Percentiles rank a stretch among this genome's conserved stretches.
These are phyloP conservation scores for Quercus glauca DNA, from an alignment of 306 rosid species.

Conservation along the genomic window DNA sequence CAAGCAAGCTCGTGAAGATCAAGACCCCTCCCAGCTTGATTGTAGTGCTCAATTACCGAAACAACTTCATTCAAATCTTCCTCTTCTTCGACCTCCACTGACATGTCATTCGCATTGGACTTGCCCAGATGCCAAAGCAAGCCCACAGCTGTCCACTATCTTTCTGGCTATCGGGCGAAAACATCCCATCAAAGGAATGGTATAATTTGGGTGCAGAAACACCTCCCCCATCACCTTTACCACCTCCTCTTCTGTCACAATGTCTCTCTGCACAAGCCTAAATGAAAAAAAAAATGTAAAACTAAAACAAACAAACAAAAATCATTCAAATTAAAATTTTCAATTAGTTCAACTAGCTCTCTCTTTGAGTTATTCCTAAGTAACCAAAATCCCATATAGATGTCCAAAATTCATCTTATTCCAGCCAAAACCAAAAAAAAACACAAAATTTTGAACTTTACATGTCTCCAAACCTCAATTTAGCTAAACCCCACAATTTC, in stretches of 20 bases:
- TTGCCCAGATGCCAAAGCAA: conserved; percentile 56
- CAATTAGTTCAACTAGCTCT: not conserved
- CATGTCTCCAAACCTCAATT: not conserved
- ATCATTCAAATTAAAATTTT: not conserved
- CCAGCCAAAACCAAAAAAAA: too few relatives aligned
- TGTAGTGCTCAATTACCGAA: conserved; percentile 47
- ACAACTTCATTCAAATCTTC: conserved; percentile 37
- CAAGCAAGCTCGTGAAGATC: conserved; percentile 93
- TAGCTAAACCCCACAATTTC: not conserved
- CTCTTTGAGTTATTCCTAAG: too few relatives aligned
- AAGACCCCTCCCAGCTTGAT: conserved; percentile 52
- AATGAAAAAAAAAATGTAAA: not conserved
- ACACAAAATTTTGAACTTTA: not conserved
- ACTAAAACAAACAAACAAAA: not conserved
- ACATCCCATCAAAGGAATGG: conserved; percentile 69
- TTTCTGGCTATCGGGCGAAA: conserved; percentile 54
- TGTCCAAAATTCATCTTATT: too few relatives aligned
- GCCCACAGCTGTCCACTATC: conserved; percentile 53
- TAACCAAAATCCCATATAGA: too few relatives aligned
- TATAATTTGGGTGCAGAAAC: conserved; percentile 65
- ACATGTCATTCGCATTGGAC: conserved; percentile 37
- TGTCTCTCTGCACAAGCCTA: conserved; percentile 39
- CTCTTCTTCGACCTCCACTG: conserved; percentile 23
- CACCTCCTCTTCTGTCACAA: conserved; percentile 60
- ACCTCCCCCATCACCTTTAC: conserved; percentile 51